Base-by-base conservation (phyloP, 352 stramenopile genomes). In the Globisporangium radiosum region DNA sequence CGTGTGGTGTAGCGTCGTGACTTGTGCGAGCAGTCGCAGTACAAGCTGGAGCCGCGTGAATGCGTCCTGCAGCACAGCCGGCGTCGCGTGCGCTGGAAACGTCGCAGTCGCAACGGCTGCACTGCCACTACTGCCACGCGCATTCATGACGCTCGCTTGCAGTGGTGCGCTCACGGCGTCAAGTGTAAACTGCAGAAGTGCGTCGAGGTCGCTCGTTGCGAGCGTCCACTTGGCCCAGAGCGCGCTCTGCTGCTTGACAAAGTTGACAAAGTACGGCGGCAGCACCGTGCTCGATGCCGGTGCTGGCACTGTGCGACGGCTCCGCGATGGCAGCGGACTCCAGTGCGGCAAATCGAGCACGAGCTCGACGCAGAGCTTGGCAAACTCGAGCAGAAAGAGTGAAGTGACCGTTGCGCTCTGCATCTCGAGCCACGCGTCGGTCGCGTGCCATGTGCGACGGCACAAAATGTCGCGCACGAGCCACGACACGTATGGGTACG, bases 231-330 rank as follows among this genome's bases (percentile, higher is more conserved):
- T 90, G 4, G 66, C 54, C 84, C 84, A 93, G 48, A 93, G 71
- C 4, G 58, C 33, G 1, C 70, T 66, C 63, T 92, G 84, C 55
- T 92, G 84, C 48, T 92, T 93, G 48, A 93, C 84, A 52, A 93
- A 93, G 52, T 93, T 93, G 25, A 93, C 76, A 53, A 93, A 91
- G 58, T 93, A 93, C 36, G 84, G 84, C 11, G 84, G 84, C 47
- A 93, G 60, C 11, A 85, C 81, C 55, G 90, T 91, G 17, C 65
- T 76, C 7, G 83, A 88, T 0, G 71, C 68, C 25, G 78, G 66
- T 17, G 60, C 59, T 49, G 77, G 72, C 10, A 13, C 7, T 1
- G 67, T 64, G 40, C 75, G 72, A 39, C 69, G 69, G 1, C 60
- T 58, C 37, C 63, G 56, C 7, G 65, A 10, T 14, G 65, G 64